Percentiles rank a stretch among this genome's conserved stretches.
Evolutionary conservation across 148 eudicot genomes (phyloP).

Genomic region (Arctostaphylos glauca): DNA sequence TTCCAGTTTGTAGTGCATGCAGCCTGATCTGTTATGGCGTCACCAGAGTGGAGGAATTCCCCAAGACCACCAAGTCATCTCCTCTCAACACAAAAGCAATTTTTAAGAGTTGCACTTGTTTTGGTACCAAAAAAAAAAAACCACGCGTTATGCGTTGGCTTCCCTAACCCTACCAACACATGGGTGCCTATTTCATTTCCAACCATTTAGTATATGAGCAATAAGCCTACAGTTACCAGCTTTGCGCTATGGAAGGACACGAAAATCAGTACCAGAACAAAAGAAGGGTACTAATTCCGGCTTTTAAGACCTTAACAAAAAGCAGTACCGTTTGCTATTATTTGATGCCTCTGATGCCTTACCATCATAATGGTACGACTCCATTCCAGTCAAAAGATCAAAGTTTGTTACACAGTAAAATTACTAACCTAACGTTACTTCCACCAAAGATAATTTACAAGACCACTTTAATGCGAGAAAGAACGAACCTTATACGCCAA

Average conservation of each 20-base stretch:
- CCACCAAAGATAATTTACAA: slow-evolving; percentile 3
- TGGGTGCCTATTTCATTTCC: not conserved
- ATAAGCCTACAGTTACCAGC: not conserved
- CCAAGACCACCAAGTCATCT: not conserved
- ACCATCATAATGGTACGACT: not conserved
- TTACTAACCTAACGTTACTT: not conserved
- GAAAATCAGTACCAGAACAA: not conserved
- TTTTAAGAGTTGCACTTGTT: not conserved
- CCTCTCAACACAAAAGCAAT: no score
- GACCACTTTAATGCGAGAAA: slow-evolving; percentile 1
- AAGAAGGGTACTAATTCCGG: not conserved
- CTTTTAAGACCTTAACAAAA: not conserved
- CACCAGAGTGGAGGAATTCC: not conserved
- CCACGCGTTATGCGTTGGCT: not conserved
- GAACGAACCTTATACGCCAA: slow-evolving; percentile 64
- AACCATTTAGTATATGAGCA: not conserved
- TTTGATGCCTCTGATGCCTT: not conserved
- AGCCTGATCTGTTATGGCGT: not conserved
- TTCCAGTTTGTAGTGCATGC: not conserved
- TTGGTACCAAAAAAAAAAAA: not conserved
- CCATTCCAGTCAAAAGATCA: no score
- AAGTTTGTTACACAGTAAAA: not conserved
- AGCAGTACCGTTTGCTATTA: not conserved
- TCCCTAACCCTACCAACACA: not conserved
- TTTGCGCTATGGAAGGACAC: not conserved